Evolutionary conservation across 2,329 filamentous ascomycete genomes (phyloP).

Genomic region (Colletotrichum nymphaeae): DNA sequence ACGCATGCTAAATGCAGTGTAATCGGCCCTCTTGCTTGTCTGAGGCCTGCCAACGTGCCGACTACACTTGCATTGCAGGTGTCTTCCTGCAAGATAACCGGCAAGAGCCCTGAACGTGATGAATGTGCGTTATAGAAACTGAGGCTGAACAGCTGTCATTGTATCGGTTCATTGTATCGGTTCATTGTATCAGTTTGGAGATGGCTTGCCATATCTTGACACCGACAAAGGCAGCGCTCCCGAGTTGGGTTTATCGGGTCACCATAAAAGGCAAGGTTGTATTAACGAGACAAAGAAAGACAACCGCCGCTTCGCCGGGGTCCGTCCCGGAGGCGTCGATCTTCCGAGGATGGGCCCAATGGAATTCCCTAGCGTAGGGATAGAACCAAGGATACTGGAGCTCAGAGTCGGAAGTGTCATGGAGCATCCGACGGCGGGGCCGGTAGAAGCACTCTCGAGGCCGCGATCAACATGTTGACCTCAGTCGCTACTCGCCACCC

Average conservation of each 20-base stretch:
- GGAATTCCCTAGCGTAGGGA: constrained; percentile 1
- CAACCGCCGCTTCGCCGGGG: constrained; percentile 9
- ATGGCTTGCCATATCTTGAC: not conserved
- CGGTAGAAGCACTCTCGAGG: constrained; percentile 1
- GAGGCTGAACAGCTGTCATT: not conserved
- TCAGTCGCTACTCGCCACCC: constrained; percentile 9
- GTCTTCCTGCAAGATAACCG: not conserved
- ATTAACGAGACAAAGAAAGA: constrained; percentile 17
- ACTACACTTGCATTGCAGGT: constrained; percentile 4
- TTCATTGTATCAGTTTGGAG: too few species aligned
- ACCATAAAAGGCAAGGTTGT: not conserved
- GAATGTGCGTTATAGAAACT: not conserved
- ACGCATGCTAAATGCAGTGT: constrained; percentile 21
- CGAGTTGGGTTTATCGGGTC: not conserved
- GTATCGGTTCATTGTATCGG: too few species aligned
- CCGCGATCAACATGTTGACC: constrained; percentile 3
- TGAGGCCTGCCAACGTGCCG: constrained; percentile 5
- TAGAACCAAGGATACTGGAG: not conserved
- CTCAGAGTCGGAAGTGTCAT: not conserved
- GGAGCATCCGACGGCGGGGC: not conserved
- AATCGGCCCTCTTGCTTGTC: constrained; percentile 3
- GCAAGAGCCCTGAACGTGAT: not conserved
- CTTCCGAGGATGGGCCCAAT: not conserved
- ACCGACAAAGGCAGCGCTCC: constrained; percentile 9
- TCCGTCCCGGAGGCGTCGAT: constrained; percentile 8